Percentiles rank a stretch among this genome's conserved stretches.
Evolutionary conservation across 441 rosid species (phyloP).

Genomic region (Erodium chrysanthum): DNA sequence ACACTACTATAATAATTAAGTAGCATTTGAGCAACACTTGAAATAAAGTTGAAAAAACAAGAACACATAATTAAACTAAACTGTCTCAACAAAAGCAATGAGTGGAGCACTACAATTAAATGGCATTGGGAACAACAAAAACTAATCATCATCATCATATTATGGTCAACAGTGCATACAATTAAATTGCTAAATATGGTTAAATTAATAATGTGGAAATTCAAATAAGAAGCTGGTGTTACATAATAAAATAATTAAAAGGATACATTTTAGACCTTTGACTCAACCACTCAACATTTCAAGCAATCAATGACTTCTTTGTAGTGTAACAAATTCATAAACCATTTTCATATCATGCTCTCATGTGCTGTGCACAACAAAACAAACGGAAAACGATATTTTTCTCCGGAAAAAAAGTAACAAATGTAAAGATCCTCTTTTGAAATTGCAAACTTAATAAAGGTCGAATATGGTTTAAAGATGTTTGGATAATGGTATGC

Average conservation of each 20-base stretch:
- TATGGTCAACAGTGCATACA: not conserved
- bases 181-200: not conserved
- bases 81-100: not conserved
- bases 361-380: not conserved
- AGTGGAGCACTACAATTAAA: not conserved
- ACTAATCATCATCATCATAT: not conserved
- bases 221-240: no score
- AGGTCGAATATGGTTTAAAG: no score
- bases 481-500: no score
- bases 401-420: no score
- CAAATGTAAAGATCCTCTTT: no score
- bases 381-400: no score
- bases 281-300: not conserved
- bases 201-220: not conserved
- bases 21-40: not conserved
- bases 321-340: no score
- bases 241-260: no score
- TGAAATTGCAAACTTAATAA: no score
- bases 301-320: no score
- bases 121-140: not conserved
- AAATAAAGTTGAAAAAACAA: no score
- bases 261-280: not conserved
- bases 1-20: not conserved
- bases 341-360: not conserved
- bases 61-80: not conserved